A percentile compares a stretch with the other conserved stretches of the same genome.
Evolutionary conservation across 1,284 basidiomycete species (phyloP).

Genomic region (Testicularia cyperi): DNA sequence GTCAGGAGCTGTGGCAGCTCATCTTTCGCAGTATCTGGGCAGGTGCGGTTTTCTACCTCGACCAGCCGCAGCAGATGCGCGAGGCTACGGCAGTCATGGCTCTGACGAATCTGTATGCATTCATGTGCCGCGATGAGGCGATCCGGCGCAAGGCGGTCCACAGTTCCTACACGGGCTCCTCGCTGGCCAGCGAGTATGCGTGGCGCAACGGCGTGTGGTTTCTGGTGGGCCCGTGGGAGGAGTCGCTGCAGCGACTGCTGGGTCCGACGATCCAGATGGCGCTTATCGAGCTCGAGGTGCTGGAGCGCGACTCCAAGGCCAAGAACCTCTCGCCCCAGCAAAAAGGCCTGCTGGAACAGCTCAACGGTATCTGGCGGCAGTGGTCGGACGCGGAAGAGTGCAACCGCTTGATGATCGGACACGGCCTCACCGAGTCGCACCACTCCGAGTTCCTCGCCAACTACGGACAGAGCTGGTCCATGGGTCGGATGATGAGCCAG

Average conservation of each 20-base stretch:
- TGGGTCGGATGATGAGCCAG: slow-evolving; percentile 20
- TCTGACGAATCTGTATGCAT: slow-evolving; percentile 19
- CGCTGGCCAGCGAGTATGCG: slow-evolving; percentile 15
- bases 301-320: slow-evolving; percentile 12
- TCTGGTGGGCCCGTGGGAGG: slow-evolving; percentile 27
- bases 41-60: slow-evolving; percentile 32
- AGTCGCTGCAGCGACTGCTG: slow-evolving; percentile 25
- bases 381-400: slow-evolving; percentile 38
- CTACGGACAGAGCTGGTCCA: slow-evolving; percentile 21
- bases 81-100: slow-evolving; percentile 26
- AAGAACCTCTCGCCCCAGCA: slow-evolving; percentile 23
- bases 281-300: slow-evolving; percentile 32
- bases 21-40: slow-evolving; percentile 39
- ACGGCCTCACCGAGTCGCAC: slow-evolving; percentile 33
- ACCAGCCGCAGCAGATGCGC: slow-evolving; percentile 29
- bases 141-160: slow-evolving; percentile 30
- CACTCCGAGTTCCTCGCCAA: slow-evolving; percentile 24
- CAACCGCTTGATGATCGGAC: slow-evolving; percentile 30
- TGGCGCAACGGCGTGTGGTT: slow-evolving; percentile 34
- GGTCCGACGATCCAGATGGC: slow-evolving; percentile 27
- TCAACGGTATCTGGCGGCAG: slow-evolving; percentile 32
- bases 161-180: slow-evolving; percentile 28
- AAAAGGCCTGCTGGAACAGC: slow-evolving; percentile 12
- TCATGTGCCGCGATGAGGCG: slow-evolving; percentile 24
- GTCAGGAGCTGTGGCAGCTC: slow-evolving; percentile 36